Evolutionary conservation across 1,139 yeast genomes (phyloP).

Genomic region (Kurtzmaniella quercitrusa): DNA sequence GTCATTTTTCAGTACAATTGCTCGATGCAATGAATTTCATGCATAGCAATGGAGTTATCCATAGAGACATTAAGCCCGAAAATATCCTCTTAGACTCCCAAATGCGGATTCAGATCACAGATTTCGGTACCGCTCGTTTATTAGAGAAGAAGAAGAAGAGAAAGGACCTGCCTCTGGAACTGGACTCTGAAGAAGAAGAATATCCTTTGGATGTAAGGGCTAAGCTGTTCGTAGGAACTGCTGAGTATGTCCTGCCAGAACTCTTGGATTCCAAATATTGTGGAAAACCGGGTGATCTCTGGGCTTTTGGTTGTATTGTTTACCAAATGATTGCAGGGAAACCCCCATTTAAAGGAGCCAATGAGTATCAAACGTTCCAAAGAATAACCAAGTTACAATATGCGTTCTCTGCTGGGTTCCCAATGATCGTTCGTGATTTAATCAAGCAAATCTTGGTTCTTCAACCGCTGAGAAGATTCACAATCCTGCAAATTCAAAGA

Average conservation of each 20-base stretch:
- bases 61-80: constrained; percentile 77
- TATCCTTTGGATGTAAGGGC: constrained; percentile 49
- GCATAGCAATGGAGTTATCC: constrained; percentile 76
- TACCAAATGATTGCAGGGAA: constrained; percentile 73
- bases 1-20: constrained; percentile 64
- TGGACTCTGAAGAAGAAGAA: constrained; percentile 20
- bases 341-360: constrained; percentile 78
- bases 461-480: constrained; percentile 41
- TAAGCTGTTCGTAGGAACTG: constrained; percentile 83
- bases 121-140: constrained; percentile 75
- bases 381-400: constrained; percentile 52
- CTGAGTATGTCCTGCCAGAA: constrained; percentile 77
- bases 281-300: constrained; percentile 70
- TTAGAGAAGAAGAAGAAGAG: constrained; percentile 39
- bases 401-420: constrained; percentile 56
- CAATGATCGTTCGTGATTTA: constrained; percentile 43
- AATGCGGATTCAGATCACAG: constrained; percentile 68
- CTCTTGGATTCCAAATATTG: constrained; percentile 63
- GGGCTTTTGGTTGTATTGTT: constrained; percentile 81
- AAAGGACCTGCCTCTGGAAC: neutral
- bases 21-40: constrained; percentile 64
- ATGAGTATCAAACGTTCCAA: constrained; percentile 66
- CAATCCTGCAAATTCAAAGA: constrained; percentile 31
- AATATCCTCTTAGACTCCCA: constrained; percentile 64
- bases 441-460: constrained; percentile 42